These are phyloP conservation scores for Pythium biforme DNA, from an alignment of 352 stramenopile genomes.

Conservation along the genomic window DNA sequence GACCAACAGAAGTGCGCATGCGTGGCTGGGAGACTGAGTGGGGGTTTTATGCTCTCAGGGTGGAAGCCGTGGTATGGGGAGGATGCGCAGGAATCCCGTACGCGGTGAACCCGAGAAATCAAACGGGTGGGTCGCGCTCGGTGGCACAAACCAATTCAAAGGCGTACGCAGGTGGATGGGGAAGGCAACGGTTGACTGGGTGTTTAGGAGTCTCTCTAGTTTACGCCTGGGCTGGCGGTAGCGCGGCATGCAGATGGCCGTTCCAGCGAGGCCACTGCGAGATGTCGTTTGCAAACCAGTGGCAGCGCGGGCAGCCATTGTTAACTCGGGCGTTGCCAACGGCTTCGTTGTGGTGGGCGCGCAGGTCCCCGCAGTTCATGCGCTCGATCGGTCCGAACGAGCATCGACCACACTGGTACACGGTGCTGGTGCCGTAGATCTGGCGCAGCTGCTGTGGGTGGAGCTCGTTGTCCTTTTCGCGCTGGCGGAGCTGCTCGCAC, in stretches of 20 bases:
- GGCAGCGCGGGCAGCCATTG: slow-evolving; percentile 18
- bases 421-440: slow-evolving; percentile 12
- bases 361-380: not conserved
- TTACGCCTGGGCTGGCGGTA: no score
- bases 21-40: not conserved
- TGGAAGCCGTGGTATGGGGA: no score
- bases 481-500: slow-evolving; percentile 23
- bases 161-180: no score
- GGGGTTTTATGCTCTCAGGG: not conserved
- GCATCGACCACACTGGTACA: slow-evolving; percentile 19
- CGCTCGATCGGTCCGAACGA: slow-evolving; percentile 14
- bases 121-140: no score
- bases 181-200: no score
- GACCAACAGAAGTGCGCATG: not conserved
- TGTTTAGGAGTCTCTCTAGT: no score
- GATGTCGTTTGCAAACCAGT: slow-evolving; percentile 18
- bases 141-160: no score
- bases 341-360: slow-evolving; percentile 6
- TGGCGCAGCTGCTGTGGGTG: slow-evolving; percentile 21
- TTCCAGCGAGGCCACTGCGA: slow-evolving; percentile 18
- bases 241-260: slow-evolving; percentile 7
- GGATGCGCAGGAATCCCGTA: no score
- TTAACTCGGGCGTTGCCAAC: not conserved
- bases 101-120: no score
- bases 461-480: slow-evolving; percentile 16